A percentile compares a stretch with the other conserved stretches of the same genome.
Conservation (phyloP, 2,329 filamentous ascomycete genomes). For the Alternaria infectoria region DNA sequence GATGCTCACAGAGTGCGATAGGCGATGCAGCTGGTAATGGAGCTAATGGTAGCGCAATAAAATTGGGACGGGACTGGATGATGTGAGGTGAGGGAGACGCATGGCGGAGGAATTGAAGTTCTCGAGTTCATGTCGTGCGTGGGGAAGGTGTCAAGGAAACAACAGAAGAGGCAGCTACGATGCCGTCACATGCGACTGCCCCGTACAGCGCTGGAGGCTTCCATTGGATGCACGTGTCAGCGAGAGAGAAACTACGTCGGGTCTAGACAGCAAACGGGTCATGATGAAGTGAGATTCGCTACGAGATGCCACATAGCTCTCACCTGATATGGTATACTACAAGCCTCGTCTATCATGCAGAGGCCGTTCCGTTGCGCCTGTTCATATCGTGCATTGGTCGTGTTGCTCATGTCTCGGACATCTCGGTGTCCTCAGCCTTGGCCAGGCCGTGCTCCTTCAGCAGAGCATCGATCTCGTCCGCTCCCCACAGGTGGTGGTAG, state of each 20-base stretch:
- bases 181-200: background rate
- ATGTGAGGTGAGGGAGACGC: constrained; percentile 4
- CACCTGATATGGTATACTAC: constrained; percentile 43
- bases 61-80: background rate
- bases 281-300: constrained; percentile 36
- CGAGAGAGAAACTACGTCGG: background rate
- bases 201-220: background rate
- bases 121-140: background rate
- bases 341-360: constrained; percentile 37
- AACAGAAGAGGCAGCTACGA: background rate
- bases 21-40: constrained; percentile 30
- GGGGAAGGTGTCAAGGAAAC: background rate
- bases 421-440: constrained; percentile 60
- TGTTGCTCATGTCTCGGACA: constrained; percentile 41
- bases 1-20: constrained; percentile 22
- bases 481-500: constrained; percentile 97
- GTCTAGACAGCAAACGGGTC: constrained; percentile 11
- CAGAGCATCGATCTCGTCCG: constrained; percentile 92
- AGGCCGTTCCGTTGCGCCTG: constrained; percentile 30
- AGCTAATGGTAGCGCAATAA: constrained; percentile 13
- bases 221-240: background rate
- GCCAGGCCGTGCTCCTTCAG: constrained; percentile 95
- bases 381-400: constrained; percentile 26
- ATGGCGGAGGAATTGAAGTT: background rate
- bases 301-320: constrained; percentile 33